Percentiles rank a stretch among this genome's conserved stretches.
Conservation (phyloP, 495 filamentous ascomycete species). For the Cercophora newfieldiana region DNA sequence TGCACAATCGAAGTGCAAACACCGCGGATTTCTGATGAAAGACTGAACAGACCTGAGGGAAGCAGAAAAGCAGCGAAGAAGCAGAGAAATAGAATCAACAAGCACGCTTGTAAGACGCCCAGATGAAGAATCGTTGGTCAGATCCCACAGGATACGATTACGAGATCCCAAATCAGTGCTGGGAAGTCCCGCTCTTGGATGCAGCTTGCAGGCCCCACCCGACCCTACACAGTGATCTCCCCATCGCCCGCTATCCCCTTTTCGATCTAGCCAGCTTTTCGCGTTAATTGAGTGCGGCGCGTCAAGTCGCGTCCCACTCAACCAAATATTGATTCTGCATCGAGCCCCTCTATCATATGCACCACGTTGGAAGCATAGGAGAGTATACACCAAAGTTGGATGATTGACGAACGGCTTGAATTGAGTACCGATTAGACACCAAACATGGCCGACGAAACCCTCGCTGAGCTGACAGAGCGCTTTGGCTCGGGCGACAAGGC, state of each 20-base stretch:
- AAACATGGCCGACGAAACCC: constrained; percentile 25
- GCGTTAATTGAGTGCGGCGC: constrained; percentile 31
- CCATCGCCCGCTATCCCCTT: background rate
- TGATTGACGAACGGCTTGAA: background rate
- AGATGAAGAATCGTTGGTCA: background rate
- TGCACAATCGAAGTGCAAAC: background rate
- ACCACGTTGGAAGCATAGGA: background rate
- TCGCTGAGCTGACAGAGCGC: constrained; percentile 65
- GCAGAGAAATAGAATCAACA: background rate
- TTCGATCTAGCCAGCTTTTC: constrained; percentile 21
- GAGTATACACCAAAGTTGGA: no score
- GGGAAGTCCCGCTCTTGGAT: background rate
- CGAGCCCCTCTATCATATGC: constrained; percentile 14
- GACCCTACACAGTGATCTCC: background rate
- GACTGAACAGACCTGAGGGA: background rate
- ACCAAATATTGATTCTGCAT: constrained; percentile 15
- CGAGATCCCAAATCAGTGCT: background rate
- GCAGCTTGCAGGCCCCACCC: background rate
- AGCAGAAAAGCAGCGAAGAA: background rate
- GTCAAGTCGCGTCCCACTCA: constrained; percentile 22
- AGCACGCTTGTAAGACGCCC: background rate
- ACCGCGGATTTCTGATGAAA: background rate
- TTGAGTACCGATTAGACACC: constrained; percentile 31
- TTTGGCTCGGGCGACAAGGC: constrained; percentile 57
- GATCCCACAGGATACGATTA: constrained; percentile 1